Conservation (phyloP, 768 basidiomycete genomes). For the Rhodotorula graminis region DNA sequence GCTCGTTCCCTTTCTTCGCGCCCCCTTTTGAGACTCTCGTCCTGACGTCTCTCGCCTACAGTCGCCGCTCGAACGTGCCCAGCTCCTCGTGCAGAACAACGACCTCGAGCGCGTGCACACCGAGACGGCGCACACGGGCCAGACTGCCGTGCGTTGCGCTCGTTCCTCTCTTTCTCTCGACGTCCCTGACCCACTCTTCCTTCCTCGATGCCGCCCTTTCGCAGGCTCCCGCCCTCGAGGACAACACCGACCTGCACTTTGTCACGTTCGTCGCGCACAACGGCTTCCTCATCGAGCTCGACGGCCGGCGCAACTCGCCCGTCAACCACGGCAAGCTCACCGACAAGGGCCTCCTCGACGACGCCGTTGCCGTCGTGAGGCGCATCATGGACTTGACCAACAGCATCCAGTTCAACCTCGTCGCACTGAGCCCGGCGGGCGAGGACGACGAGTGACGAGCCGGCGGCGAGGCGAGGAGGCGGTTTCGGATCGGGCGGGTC, state of each 20-base stretch:
- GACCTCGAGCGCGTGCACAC: constrained; percentile 30
- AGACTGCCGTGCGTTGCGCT: constrained; percentile 15
- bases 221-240: constrained; percentile 61
- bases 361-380: constrained; percentile 60
- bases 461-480: too few species aligned
- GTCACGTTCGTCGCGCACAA: constrained; percentile 64
- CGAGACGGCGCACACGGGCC: constrained; percentile 21
- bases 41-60: not conserved
- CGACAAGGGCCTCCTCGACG: constrained; percentile 46
- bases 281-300: constrained; percentile 68
- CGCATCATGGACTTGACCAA: constrained; percentile 56
- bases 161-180: constrained; percentile 55
- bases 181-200: constrained; percentile 52
- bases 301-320: constrained; percentile 71
- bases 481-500: too few species aligned
- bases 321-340: constrained; percentile 57
- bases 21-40: not conserved
- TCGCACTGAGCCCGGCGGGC: constrained; percentile 54
- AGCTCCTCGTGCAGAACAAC: constrained; percentile 14
- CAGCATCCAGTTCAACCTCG: constrained; percentile 63
- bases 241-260: constrained; percentile 76
- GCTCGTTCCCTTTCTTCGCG: not conserved
- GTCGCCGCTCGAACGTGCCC: constrained; percentile 30
- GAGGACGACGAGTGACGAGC: constrained; percentile 29
- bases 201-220: constrained; percentile 46